These are phyloP conservation scores for Globisporangium heterothallicum DNA, from an alignment of 352 stramenopile species.

Conservation along the genomic window DNA sequence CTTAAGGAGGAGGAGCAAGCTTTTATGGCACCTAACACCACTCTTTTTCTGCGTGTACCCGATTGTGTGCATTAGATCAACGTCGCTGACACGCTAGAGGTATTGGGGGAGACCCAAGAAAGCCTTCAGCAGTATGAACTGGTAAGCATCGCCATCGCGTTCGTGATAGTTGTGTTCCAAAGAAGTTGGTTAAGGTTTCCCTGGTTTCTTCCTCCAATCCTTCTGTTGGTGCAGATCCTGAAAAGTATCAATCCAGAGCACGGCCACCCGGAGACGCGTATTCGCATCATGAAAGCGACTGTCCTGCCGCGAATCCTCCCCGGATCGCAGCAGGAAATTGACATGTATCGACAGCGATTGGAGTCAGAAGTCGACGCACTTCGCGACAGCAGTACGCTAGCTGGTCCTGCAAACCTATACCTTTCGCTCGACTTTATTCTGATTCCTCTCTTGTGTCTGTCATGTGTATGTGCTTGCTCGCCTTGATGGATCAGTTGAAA, in stretches of 20 bases:
- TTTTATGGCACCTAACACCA: too few relatives aligned
- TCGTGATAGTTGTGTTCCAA: neutral
- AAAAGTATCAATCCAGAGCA: slow-evolving; percentile 14
- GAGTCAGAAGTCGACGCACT: slow-evolving; percentile 34
- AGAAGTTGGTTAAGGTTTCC: too few relatives aligned
- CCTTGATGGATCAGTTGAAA: slow-evolving; percentile 16
- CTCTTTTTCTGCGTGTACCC: too few relatives aligned
- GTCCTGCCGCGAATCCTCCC: slow-evolving; percentile 64
- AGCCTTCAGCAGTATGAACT: slow-evolving; percentile 51
- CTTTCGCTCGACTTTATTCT: neutral
- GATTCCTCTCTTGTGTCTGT: too few relatives aligned
- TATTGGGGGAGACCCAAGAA: slow-evolving; percentile 46
- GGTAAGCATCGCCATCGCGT: slow-evolving; percentile 16
- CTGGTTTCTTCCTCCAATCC: too few relatives aligned
- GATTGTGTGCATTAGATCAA: slow-evolving; percentile 28
- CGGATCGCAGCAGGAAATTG: slow-evolving; percentile 40
- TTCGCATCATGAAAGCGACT: slow-evolving; percentile 56
- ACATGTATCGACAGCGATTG: slow-evolving; percentile 36
- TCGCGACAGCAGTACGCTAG: slow-evolving; percentile 25
- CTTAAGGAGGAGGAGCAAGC: too few relatives aligned
- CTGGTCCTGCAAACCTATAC: neutral
- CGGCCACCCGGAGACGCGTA: slow-evolving; percentile 25
- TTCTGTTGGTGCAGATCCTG: slow-evolving; percentile 29
- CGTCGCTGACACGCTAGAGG: slow-evolving; percentile 46
- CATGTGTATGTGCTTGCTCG: neutral